Evolutionary conservation across 2,329 filamentous ascomycete species (phyloP), one percentile per base, ranked within the genome.

Genomic region (Akanthomyces lecanii): DNA sequence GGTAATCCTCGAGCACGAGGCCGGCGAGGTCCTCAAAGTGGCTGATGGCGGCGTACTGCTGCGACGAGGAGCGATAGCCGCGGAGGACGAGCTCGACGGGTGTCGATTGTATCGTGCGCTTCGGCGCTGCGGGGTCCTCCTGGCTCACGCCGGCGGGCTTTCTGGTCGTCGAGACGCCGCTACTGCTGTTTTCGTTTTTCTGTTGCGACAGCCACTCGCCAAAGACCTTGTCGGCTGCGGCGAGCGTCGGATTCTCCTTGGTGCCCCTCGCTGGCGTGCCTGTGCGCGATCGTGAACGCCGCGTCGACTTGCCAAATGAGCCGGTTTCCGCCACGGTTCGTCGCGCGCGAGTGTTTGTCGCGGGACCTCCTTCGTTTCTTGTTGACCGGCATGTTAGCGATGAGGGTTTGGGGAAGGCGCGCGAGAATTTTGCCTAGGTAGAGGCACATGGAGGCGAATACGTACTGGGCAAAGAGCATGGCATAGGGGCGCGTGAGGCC

Each of bases 1-100:
- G 87, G 75, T 98, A 98, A 76, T 97, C 93, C 77, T 98, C 94
- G 75, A 93, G 93, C 72, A 97, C 91, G 66, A 86, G 79, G 30
- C 93, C 93, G 7, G 91, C 94, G 48, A 96, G 87, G 65, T 88
- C 85, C 78, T 97, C 94, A 77, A 90, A 98, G 76, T 91, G 91
- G 68, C 90, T 87, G 69, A 98, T 88, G 40, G 92, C 92, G 33
- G 93, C 92, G 83, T 95, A 97, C 79, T 92, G 82, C 76, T 88
- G 78, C 74, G 85, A 74, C 1, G 80, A 73, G 18, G 82, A 83
- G 62, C 81, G 79, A 76, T 93, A 97, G 36, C 94, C 94, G 68
- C 93, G 90, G 18, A 98, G 81, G 62, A 97, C 86, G 66, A 96
- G 85, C 76, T 97, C 92, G 45, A 90, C 80, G 1, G 84, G 84